Conservation (phyloP, 495 filamentous ascomycete genomes). For the Podospora conica region DNA sequence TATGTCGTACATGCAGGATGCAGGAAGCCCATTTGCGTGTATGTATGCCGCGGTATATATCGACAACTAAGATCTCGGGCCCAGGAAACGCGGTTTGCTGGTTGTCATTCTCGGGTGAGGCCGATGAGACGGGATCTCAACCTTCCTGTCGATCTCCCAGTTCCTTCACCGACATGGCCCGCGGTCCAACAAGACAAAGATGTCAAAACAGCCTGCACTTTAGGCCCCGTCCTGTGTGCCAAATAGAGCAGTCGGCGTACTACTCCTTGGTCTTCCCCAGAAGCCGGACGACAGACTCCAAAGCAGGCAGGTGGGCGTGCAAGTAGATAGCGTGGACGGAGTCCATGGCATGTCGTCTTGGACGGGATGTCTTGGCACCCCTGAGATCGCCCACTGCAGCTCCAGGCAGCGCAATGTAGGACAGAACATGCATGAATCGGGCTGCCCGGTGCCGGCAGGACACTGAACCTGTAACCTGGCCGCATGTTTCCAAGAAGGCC, state of each 20-base stretch:
- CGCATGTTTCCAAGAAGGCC: constrained; percentile 14
- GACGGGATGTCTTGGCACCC: constrained; percentile 1
- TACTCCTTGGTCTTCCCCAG: background rate
- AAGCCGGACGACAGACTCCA: background rate
- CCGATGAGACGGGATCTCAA: background rate
- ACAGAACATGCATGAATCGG: constrained; percentile 18
- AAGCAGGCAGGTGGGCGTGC: background rate
- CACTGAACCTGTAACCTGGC: constrained; percentile 9
- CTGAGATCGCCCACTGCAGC: constrained; percentile 7
- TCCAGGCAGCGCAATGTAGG: background rate
- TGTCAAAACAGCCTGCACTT: background rate
- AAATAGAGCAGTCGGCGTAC: background rate
- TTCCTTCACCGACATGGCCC: background rate
- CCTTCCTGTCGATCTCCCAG: constrained; percentile 1
- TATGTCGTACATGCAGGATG: background rate
- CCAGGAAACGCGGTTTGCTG: background rate
- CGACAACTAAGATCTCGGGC: background rate
- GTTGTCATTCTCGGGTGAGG: background rate
- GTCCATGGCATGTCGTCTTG: background rate
- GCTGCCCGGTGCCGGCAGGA: constrained; percentile 1
- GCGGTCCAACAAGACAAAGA: background rate
- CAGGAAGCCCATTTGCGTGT: background rate
- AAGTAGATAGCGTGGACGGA: background rate
- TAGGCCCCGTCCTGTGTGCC: background rate
- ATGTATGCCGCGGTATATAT: background rate